Evolutionary conservation across 176 grass and related monocot species (phyloP), one percentile per base, ranked within the genome.

Genomic region (Aegilops sharonensis): DNA sequence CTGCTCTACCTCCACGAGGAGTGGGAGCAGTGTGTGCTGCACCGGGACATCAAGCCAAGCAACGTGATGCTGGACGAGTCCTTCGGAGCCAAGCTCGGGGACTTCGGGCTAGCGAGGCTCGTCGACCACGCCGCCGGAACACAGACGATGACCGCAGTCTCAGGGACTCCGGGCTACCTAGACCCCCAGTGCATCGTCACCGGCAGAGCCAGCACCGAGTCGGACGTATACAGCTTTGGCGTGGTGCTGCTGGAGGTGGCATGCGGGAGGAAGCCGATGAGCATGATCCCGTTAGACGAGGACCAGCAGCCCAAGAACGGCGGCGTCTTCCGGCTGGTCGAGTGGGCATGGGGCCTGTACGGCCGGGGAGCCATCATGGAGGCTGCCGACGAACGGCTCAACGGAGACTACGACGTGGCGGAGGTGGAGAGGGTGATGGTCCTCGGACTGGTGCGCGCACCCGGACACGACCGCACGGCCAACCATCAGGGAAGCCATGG

Each of bases 171-270:
- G 5, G 52, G 52, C 52, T 57, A 57, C 52, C 0, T 57, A 20
- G 52, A 57, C 52, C 52, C 52, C 17, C 52, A 57, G 6, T 57
- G 52, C 52, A 57, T 57, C 6, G 18, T 57, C 52, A 57, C 52
- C 18, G 52, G 52, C 52, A 57, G 52, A 6, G 52, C 52, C 6
- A 57, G 52, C 18, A 2, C 52, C 2, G 52, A 57, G 52, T 57
- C 52, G 20, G 96, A 98, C 75, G 91, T 98, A 78, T 98, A 98
- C 81, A 98, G 96, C 78, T 98, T 95, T 63, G 93, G 96, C 0
- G 90, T 98, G 59, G 86, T 98, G 54, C 71, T 98, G 50, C 61
- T 98, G 6, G 96, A 98, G 84, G 52, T 57, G 5, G 17, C 52
- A 0, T 20, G 52, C 52, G 17, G 52, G 0, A 56, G 52, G 17